Evolutionary conservation across 495 filamentous ascomycete species (phyloP), one percentile per base, ranked within the genome.

Genomic region (Lophiostoma macrostomum): DNA sequence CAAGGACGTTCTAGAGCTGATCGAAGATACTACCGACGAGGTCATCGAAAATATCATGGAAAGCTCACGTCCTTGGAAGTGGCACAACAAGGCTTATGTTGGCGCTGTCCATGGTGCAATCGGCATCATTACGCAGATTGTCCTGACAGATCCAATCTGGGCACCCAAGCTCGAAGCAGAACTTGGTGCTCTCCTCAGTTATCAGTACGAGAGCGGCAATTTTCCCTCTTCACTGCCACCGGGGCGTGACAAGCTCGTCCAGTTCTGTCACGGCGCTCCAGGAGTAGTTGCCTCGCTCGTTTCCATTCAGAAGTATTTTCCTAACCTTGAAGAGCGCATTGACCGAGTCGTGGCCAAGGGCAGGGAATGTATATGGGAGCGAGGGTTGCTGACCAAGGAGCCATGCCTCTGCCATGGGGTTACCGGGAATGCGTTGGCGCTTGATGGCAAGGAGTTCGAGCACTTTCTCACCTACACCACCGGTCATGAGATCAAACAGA

Each of bases 261-360:
- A 85, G 66, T 78, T 84, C 61, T 85, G 83, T 62, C 83, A 85
- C 58, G 83, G 83, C 12, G 82, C 79, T 1, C 80, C 83, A 0
- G 83, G 82, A 0, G 73, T 84, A n/a, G 63, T 81, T 0, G 18
- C 76, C 3, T 79, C 80, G 14, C 71, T 85, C 16, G 12, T 69
- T 1, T 69, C 74, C 5, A 69, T 85, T 45, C 54, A 68, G 23
- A 60, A 69, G 19, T 65, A 72, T 53, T 84, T 82, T 53, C 76
- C 79, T 0, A 56, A 47, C 3, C 58, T 83, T 20, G 40, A 65
- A 11, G 63, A 62, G 0, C 63, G 61, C 34, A 81, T 85, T 32
- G 73, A 79, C 11, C 41, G 29, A 6, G 79, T 76, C 0, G 63
- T 84, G 4, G 30, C 27, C 1, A 70, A 61, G 24, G 82, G 71